Evolutionary conservation across 345 rosid genomes (phyloP).

Genomic region (Linum tenue): DNA sequence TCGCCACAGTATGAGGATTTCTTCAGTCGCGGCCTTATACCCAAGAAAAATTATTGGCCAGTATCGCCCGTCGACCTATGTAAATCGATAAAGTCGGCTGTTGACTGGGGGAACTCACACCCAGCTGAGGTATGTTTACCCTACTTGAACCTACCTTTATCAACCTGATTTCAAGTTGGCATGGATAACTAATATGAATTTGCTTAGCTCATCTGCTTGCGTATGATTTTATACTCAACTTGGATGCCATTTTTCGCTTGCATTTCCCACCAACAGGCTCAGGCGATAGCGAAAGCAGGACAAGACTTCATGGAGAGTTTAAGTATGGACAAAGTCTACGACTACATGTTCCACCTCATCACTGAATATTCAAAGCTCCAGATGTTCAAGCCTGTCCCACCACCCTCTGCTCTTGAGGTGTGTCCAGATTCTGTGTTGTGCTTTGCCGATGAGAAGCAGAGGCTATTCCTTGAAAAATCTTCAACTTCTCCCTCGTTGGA

Average conservation of each 20-base stretch:
- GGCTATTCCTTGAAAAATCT: constrained; percentile 42
- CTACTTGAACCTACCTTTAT: background rate
- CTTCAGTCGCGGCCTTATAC: constrained; percentile 74
- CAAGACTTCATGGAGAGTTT: constrained; percentile 64
- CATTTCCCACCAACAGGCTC: constrained; percentile 38
- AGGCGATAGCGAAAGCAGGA: constrained; percentile 60
- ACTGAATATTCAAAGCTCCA: constrained; percentile 68
- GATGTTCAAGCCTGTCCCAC: constrained; percentile 56
- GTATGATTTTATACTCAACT: background rate
- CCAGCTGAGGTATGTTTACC: constrained; percentile 40
- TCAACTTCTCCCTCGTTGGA: constrained; percentile 23
- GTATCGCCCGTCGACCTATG: constrained; percentile 54
- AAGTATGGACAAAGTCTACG: constrained; percentile 61
- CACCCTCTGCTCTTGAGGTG: constrained; percentile 56
- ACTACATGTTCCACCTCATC: constrained; percentile 84
- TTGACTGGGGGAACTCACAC: constrained; percentile 78
- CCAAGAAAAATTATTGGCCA: constrained; percentile 73
- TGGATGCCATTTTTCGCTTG: background rate
- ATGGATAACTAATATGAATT: too few relatives aligned
- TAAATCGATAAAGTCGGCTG: constrained; percentile 58
- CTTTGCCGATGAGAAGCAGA: constrained; percentile 57
- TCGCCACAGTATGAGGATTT: constrained; percentile 80
- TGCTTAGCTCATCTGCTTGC: background rate
- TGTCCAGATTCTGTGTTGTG: constrained; percentile 67
- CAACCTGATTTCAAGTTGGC: too few relatives aligned